Evolutionary conservation across 1,284 basidiomycete species (phyloP).

Genomic region (Pseudozyma hubeiensis): DNA sequence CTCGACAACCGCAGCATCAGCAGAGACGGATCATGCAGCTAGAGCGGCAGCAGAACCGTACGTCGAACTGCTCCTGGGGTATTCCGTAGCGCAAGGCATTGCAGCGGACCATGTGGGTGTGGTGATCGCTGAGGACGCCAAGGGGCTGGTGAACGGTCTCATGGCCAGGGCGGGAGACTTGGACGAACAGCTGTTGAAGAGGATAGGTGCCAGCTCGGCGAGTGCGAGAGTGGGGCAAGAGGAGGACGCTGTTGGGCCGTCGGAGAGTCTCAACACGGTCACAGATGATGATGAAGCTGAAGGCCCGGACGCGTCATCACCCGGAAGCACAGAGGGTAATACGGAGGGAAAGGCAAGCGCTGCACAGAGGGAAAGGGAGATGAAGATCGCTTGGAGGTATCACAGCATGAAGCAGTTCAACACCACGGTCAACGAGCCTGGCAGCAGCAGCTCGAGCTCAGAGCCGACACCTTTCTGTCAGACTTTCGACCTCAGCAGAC

Average conservation of each 20-base stretch:
- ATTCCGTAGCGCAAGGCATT: constrained; percentile 88
- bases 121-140: constrained; percentile 74
- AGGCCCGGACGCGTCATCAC: neutral
- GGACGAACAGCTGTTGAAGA: constrained; percentile 31
- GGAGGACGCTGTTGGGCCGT: constrained; percentile 17
- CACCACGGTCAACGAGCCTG: constrained; percentile 76
- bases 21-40: constrained; percentile 41
- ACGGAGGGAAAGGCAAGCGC: neutral
- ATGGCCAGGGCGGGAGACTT: constrained; percentile 56
- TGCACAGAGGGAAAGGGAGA: constrained; percentile 33
- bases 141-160: constrained; percentile 66
- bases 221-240: neutral
- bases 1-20: constrained; percentile 76
- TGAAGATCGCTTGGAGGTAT: constrained; percentile 85
- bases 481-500: constrained; percentile 78
- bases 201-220: constrained; percentile 11
- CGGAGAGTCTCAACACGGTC: constrained; percentile 30
- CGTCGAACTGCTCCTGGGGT: constrained; percentile 85
- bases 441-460: constrained; percentile 3
- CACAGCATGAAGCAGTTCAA: constrained; percentile 89
- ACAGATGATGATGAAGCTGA: constrained; percentile 29
- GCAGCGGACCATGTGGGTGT: constrained; percentile 77
- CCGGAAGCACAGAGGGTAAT: neutral
- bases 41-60: constrained; percentile 73
- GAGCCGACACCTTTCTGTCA: constrained; percentile 73